Evolutionary conservation across 83 land plant genomes (phyloP), one percentile per base, ranked within the genome.

Genomic region (Thuja plicata): DNA sequence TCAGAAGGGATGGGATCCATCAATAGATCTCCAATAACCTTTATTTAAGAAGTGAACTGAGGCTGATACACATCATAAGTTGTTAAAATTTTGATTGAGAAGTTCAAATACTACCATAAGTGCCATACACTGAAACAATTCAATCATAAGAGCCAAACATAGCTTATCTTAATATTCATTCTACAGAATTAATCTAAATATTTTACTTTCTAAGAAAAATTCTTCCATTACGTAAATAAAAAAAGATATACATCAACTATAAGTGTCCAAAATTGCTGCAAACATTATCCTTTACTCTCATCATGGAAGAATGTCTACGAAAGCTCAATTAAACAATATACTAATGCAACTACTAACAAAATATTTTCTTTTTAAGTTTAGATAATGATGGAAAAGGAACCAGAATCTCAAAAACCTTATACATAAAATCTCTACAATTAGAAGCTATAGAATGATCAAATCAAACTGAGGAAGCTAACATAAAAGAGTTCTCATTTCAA

Each of bases 401-500:
- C 13, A 46, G 50, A 24, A 13, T 43, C 46, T 45, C 41, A 38
- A 24, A 27, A 43, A 82, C n/a, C 40, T 82, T 0, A 46, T 79
- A 40, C 66, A 79, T 79, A 38, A 19, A 79, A 79, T 41, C 46
- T 40, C 45, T 79, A 40, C 27, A 41, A 35, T 40, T 40, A 40
- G 52, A 40, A 34, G 24, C 40, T 9, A 79, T 24, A 79, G 43
- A 1, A 40, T 40, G 5, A 79, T 7, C n/a, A 21, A 82, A 82
- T 82, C 85, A 82, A 82, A 12, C 85, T n/a, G 32, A 45, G n/a
- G 35, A 82, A 82, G 41, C 54, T 82, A 82, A 82, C 46, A 30
- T n/a, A 82, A 3, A 27, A 5, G 35, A 45, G 54, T 30, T 12
- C 12, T 82, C 85, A 8, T 40, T 79, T 37, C 43, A 38, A 38